These are phyloP conservation scores for Mimosa pudica DNA, from an alignment of 306 rosid genomes.

Conservation along the genomic window DNA sequence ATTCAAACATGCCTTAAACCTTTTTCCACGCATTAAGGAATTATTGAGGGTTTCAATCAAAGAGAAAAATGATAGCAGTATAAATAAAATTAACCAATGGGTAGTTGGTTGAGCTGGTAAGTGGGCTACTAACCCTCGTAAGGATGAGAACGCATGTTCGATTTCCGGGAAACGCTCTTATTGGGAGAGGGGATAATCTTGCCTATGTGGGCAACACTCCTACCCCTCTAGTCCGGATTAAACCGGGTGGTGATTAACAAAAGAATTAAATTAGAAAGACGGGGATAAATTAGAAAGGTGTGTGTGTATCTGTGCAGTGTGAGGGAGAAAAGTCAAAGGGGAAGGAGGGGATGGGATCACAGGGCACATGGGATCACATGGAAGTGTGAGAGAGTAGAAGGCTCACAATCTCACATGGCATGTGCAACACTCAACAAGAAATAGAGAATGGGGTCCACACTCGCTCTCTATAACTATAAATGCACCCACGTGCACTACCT, in stretches of 20 bases:
- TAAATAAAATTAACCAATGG: neutral
- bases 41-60: neutral
- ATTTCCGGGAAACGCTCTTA: no score
- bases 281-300: neutral
- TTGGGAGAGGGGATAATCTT: no score
- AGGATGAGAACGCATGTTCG: no score
- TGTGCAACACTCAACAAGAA: constrained; percentile 65
- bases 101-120: no score
- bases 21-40: neutral
- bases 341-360: constrained; percentile 16
- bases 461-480: constrained; percentile 36
- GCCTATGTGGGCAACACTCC: no score
- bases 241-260: no score
- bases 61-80: neutral
- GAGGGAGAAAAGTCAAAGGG: constrained; percentile 25
- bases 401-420: constrained; percentile 34
- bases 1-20: neutral
- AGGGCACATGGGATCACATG: constrained; percentile 86
- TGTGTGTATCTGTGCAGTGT: no score
- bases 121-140: no score
- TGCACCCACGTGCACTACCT: constrained; percentile 66
- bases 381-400: neutral
- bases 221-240: no score
- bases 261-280: neutral
- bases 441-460: neutral